phyloP scores from a whole-genome alignment of 2,329 filamentous ascomycete genomes.

The Beauveria pseudobassiana region DNA sequence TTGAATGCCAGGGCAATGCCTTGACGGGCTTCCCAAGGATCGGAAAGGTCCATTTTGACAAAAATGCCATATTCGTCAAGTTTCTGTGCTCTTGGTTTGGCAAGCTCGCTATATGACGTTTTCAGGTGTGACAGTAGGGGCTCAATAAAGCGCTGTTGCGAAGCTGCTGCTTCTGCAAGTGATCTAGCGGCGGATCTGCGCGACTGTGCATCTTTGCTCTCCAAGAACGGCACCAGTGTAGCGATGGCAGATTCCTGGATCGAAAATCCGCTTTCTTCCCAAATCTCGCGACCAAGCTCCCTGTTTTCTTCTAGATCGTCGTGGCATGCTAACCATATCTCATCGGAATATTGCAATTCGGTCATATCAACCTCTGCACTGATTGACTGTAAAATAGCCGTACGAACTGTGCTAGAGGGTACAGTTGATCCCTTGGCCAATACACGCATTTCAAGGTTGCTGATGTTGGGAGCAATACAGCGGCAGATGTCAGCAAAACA shows the following conservation, averaged over 20 bases:
- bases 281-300: slow-evolving; percentile 78
- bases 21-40: slow-evolving; percentile 87
- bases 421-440: slow-evolving; percentile 76
- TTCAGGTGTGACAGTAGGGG: slow-evolving; percentile 59
- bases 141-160: slow-evolving; percentile 52
- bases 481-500: slow-evolving; percentile 81
- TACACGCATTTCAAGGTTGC: slow-evolving; percentile 59
- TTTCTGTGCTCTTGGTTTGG: slow-evolving; percentile 74
- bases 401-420: slow-evolving; percentile 70
- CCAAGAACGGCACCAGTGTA: slow-evolving; percentile 69
- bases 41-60: slow-evolving; percentile 75
- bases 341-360: slow-evolving; percentile 75
- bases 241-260: slow-evolving; percentile 57
- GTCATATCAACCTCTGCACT: slow-evolving; percentile 88
- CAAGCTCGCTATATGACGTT: slow-evolving; percentile 65
- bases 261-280: slow-evolving; percentile 85
- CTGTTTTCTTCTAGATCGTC: slow-evolving; percentile 85
- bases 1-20: slow-evolving; percentile 84
- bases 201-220: slow-evolving; percentile 72
- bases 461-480: slow-evolving; percentile 77
- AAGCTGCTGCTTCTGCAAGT: slow-evolving; percentile 63
- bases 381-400: slow-evolving; percentile 80
- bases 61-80: slow-evolving; percentile 94
- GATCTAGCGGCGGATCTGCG: slow-evolving; percentile 76
- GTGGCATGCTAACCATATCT: slow-evolving; percentile 90